Evolutionary conservation across 768 basidiomycete species (phyloP).

Genomic region (Agaricus sinodeliciosus): DNA sequence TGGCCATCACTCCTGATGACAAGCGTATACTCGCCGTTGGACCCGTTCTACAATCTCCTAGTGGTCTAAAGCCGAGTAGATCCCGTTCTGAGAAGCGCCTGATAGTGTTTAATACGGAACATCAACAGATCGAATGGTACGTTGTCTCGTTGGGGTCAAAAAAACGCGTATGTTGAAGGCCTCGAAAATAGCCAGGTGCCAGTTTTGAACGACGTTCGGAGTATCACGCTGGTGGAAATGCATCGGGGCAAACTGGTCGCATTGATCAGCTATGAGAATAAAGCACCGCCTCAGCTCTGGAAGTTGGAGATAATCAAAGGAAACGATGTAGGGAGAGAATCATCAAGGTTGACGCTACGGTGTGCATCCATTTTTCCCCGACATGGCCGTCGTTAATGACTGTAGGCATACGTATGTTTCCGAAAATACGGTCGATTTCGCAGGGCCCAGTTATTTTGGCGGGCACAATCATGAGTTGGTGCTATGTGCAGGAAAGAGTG

Average conservation of each 20-base stretch:
- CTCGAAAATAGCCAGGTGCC: conserved; percentile 51
- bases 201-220: conserved; percentile 65
- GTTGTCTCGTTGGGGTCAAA: conserved; percentile 11
- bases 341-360: conserved; percentile 35
- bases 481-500: conserved; percentile 72
- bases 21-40: conserved; percentile 61
- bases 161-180: conserved; percentile 1
- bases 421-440: conserved; percentile 61
- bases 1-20: conserved; percentile 62
- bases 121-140: conserved; percentile 63
- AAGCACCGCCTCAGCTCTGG: conserved; percentile 77
- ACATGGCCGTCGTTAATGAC: not conserved
- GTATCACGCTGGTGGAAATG: conserved; percentile 57
- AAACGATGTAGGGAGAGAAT: conserved; percentile 27
- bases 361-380: conserved; percentile 13
- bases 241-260: conserved; percentile 45
- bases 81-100: conserved; percentile 69
- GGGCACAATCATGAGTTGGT: conserved; percentile 76
- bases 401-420: conserved; percentile 69
- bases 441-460: conserved; percentile 79
- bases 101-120: conserved; percentile 61
- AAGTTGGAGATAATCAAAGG: conserved; percentile 61
- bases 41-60: conserved; percentile 53
- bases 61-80: conserved; percentile 61
- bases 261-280: conserved; percentile 68